A percentile compares a stretch with the other conserved stretches of the same genome.
These are phyloP conservation scores for Isoetes engelmannii DNA, from an alignment of 83 land plant genomes.

Conservation along the genomic window DNA sequence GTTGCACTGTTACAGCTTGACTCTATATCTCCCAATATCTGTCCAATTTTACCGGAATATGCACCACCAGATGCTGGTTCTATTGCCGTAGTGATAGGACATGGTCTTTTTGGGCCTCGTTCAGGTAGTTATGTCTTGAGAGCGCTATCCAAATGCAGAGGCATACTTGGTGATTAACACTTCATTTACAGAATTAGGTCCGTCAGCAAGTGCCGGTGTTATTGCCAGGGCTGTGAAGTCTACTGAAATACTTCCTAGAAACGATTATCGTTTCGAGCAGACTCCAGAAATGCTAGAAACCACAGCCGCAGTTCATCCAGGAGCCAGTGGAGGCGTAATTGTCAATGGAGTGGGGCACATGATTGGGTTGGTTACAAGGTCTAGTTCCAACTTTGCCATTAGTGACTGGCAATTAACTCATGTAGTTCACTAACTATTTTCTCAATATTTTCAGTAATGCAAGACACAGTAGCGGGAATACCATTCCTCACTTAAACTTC, in stretches of 20 bases:
- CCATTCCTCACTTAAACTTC: slow-evolving; percentile 86
- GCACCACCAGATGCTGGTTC: slow-evolving; percentile 54
- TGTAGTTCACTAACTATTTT: neutral
- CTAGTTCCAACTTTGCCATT: slow-evolving; percentile 8
- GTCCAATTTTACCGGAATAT: slow-evolving; percentile 49
- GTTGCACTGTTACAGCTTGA: slow-evolving; percentile 75
- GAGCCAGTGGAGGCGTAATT: slow-evolving; percentile 93
- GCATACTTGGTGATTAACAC: neutral
- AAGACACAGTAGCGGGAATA: slow-evolving; percentile 71
- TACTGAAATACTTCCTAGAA: slow-evolving; percentile 17
- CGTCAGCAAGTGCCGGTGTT: slow-evolving; percentile 71
- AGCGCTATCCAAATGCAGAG: neutral
- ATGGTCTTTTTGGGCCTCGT: slow-evolving; percentile 87
- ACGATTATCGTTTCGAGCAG: slow-evolving; percentile 10
- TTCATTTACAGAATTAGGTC: slow-evolving; percentile 41
- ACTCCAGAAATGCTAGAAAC: slow-evolving; percentile 79
- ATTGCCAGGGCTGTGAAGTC: slow-evolving; percentile 66
- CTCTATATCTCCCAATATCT: slow-evolving; percentile 36
- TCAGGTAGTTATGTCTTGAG: slow-evolving; percentile 38
- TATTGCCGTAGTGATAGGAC: slow-evolving; percentile 66
- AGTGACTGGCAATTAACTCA: neutral
- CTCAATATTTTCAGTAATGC: slow-evolving; percentile 54
- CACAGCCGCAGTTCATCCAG: slow-evolving; percentile 94
- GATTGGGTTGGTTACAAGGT: slow-evolving; percentile 95
- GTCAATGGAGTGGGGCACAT: slow-evolving; percentile 70